Evolutionary conservation across 345 rosid species (phyloP).

Genomic region (Bruguiera gymnorhiza): DNA sequence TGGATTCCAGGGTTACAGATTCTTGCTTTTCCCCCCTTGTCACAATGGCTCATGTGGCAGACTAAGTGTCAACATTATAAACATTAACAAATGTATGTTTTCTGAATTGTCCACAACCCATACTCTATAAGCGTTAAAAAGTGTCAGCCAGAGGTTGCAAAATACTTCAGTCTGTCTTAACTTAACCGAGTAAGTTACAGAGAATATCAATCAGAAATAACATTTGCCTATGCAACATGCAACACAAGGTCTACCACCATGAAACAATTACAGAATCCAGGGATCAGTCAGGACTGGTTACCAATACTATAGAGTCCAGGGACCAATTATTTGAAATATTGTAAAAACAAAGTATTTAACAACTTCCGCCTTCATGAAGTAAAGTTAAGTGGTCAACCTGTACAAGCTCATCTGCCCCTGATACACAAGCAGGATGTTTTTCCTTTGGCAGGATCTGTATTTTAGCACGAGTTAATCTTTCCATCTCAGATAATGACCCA

Average conservation of each 20-base stretch:
- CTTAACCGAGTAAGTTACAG: background rate
- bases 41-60: conserved; percentile 8
- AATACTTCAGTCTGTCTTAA: no score
- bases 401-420: conserved; percentile 63
- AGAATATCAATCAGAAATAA: background rate
- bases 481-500: conserved; percentile 69
- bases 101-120: conserved; percentile 7
- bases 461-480: conserved; percentile 71
- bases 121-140: background rate
- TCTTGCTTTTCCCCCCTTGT: conserved; percentile 2
- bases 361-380: background rate
- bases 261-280: no score
- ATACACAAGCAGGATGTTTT: conserved; percentile 55
- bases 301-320: background rate
- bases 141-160: background rate
- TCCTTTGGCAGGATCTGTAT: conserved; percentile 68
- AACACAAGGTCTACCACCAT: background rate
- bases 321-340: background rate
- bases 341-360: conserved; percentile 15
- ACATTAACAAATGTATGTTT: background rate
- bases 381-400: conserved; percentile 52
- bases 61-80: background rate
- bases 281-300: no score
- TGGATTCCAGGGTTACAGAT: conserved; percentile 3
- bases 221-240: background rate